A percentile compares a stretch with the other conserved stretches of the same genome.
phyloP scores from a whole-genome alignment of 352 stramenopile species.

The Globisporangium mamillatum region DNA sequence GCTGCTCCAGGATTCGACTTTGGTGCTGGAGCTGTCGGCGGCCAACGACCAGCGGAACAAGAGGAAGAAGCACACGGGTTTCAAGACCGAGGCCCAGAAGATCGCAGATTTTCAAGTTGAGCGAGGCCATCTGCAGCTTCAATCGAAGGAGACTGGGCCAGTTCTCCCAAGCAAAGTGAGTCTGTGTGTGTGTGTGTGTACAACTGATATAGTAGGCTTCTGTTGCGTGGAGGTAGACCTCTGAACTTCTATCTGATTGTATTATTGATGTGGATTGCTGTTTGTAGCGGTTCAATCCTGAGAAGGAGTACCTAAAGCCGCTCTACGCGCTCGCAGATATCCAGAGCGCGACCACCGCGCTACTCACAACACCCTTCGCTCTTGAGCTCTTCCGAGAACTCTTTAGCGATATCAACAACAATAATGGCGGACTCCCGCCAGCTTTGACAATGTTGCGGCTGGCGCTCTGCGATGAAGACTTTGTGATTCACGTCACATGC shows the following conservation, averaged over 20 bases:
- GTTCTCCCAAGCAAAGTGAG: neutral
- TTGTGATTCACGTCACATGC: slow-evolving; percentile 39
- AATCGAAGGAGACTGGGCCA: neutral
- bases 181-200: neutral
- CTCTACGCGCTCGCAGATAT: slow-evolving; percentile 45
- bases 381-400: slow-evolving; percentile 23
- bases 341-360: slow-evolving; percentile 20
- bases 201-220: neutral
- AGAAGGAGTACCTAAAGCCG: slow-evolving; percentile 46
- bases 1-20: slow-evolving; percentile 37
- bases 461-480: slow-evolving; percentile 30
- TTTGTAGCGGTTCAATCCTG: slow-evolving; percentile 27
- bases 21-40: slow-evolving; percentile 27
- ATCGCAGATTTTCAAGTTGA: slow-evolving; percentile 12
- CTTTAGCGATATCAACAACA: neutral
- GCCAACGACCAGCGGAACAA: slow-evolving; percentile 11
- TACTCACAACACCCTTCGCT: slow-evolving; percentile 30
- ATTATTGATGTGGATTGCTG: neutral
- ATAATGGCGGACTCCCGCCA: neutral
- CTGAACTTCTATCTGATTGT: neutral
- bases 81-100: slow-evolving; percentile 14
- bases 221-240: neutral
- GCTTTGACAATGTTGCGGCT: slow-evolving; percentile 17
- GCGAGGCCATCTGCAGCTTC: neutral
- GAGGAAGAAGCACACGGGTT: slow-evolving; percentile 8